A percentile compares a stretch with the other conserved stretches of the same genome.
Conservation (phyloP, 2,329 filamentous ascomycete species). For the Curvularia spicifera region DNA sequence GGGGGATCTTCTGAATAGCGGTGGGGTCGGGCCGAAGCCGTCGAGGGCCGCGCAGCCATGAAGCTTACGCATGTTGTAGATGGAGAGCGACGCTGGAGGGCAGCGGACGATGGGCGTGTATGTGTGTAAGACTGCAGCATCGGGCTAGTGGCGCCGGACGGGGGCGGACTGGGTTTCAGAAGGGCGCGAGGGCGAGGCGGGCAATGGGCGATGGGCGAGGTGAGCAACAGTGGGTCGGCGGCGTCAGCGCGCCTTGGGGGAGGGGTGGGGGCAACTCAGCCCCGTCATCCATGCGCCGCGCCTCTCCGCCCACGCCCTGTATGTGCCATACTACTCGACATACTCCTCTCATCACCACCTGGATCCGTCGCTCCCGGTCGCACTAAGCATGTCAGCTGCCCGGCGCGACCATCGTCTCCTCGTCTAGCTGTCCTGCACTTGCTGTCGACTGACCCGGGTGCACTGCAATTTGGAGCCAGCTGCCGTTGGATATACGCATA, state of each 20-base stretch:
- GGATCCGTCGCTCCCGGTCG: not conserved
- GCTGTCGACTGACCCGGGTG: not conserved
- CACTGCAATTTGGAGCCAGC: constrained; percentile 9
- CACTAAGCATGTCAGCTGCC: constrained; percentile 6
- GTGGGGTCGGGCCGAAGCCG: not conserved
- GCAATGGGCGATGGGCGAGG: not conserved
- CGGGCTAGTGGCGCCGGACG: not conserved
- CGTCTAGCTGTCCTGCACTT: not conserved
- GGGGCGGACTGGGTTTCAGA: not conserved
- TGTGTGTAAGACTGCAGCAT: not conserved
- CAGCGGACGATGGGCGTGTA: too few relatives aligned
- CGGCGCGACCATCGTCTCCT: not conserved
- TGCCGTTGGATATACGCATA: not conserved
- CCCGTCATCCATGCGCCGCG: constrained; percentile 11
- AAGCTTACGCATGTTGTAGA: not conserved
- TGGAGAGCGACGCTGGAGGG: not conserved
- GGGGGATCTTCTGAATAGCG: not conserved
- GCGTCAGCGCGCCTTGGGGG: constrained; percentile 13
- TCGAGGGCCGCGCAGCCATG: constrained; percentile 1
- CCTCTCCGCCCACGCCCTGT: constrained; percentile 5
- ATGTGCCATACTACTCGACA: not conserved
- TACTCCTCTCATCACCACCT: too few relatives aligned
- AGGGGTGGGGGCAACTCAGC: not conserved
- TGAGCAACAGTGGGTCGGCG: constrained; percentile 11
- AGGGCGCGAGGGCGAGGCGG: not conserved